phyloP scores from a whole-genome alignment of 176 grass and related monocot genomes.

The Zea luxurians region DNA sequence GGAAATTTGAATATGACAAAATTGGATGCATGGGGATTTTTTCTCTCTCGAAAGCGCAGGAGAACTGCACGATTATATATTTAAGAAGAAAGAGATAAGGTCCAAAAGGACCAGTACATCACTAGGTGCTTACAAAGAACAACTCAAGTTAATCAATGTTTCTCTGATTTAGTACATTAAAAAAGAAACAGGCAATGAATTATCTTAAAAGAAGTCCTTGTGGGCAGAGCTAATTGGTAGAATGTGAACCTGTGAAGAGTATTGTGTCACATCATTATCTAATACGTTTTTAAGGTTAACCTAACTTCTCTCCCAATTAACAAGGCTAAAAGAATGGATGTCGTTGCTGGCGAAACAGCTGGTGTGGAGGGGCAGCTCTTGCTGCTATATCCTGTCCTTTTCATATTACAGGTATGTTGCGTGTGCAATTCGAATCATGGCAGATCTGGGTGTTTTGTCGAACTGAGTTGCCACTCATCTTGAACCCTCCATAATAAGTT shows the following conservation, averaged over 20 bases:
- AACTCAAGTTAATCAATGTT: background rate
- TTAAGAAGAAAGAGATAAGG: no score
- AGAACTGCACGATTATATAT: no score
- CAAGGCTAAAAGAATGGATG: conserved; percentile 92
- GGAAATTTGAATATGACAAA: background rate
- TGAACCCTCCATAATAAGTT: conserved; percentile 7
- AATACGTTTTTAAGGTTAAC: background rate
- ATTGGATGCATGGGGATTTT: background rate
- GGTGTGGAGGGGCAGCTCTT: conserved; percentile 77
- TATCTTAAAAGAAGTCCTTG: conserved; percentile 8
- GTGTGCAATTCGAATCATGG: background rate
- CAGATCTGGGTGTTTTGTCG: background rate
- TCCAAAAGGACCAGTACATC: no score
- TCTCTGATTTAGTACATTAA: background rate
- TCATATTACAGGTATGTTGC: conserved; percentile 61
- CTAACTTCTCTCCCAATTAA: background rate
- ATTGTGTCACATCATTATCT: background rate
- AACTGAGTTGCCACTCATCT: conserved; percentile 16
- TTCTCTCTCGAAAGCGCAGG: no score
- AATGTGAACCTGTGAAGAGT: background rate
- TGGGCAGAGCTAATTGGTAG: background rate
- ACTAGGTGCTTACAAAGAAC: conserved; percentile 22
- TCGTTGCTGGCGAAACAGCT: conserved; percentile 76
- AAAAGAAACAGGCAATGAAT: background rate
- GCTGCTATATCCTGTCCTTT: conserved; percentile 74